These are phyloP conservation scores for Manihot esculenta DNA, from an alignment of 441 rosid genomes.

Conservation along the genomic window DNA sequence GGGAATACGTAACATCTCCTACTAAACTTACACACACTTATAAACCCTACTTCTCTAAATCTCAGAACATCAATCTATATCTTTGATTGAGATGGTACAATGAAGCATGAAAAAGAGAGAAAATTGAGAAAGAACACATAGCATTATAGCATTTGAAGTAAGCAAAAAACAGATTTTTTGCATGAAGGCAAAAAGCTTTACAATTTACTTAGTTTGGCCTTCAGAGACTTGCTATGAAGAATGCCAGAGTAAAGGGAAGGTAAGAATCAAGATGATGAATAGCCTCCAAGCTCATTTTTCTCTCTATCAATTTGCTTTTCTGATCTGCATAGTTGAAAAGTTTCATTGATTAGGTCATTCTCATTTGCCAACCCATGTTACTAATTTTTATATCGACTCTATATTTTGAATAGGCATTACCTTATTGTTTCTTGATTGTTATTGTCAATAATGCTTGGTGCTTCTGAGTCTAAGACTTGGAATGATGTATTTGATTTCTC, in stretches of 20 bases:
- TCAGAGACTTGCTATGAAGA: slow-evolving; percentile 11
- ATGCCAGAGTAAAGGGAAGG: neutral
- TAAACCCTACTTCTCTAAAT: no score
- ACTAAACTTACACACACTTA: no score
- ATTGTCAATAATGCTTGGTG: slow-evolving; percentile 14
- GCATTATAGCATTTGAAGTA: no score
- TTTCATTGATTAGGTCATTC: slow-evolving; percentile 17
- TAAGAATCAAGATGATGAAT: slow-evolving; percentile 38
- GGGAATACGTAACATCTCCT: no score
- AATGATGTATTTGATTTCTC: slow-evolving; percentile 42
- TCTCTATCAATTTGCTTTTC: slow-evolving; percentile 25
- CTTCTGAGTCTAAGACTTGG: slow-evolving; percentile 25
- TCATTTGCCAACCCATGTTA: slow-evolving; percentile 7
- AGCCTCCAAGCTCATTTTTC: slow-evolving; percentile 27
- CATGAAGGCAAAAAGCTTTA: no score
- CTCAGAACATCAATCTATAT: no score
- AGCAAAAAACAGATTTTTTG: no score
- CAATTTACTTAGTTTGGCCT: no score
- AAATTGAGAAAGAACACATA: no score
- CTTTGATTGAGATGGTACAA: no score
- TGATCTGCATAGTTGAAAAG: slow-evolving; percentile 39
- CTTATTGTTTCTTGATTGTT: slow-evolving; percentile 30
- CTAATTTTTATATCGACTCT: neutral
- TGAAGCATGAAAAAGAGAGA: no score
- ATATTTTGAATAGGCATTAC: slow-evolving; percentile 32